phyloP scores from a whole-genome alignment of 2,329 filamentous ascomycete genomes.

The Diaporthe ampelina region DNA sequence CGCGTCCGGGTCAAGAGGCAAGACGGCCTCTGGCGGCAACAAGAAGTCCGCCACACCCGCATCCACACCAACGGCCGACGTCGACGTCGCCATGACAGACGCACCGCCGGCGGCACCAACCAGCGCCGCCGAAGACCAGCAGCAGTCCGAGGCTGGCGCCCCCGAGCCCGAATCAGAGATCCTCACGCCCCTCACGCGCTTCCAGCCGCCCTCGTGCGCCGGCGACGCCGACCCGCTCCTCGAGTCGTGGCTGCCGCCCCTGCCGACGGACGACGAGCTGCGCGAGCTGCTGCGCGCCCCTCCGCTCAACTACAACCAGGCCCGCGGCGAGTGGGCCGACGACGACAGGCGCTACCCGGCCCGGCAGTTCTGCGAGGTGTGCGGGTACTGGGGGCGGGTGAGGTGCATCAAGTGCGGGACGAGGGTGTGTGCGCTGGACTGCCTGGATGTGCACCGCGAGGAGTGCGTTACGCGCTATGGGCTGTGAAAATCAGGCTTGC shows the following conservation, averaged over 20 bases:
- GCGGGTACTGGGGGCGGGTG: slow-evolving; percentile 85
- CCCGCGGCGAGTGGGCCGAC: slow-evolving; percentile 61
- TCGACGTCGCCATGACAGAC: slow-evolving; percentile 59
- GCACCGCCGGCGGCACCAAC: slow-evolving; percentile 43
- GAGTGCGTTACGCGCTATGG: slow-evolving; percentile 78
- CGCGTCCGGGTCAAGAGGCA: slow-evolving; percentile 34
- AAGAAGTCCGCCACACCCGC: slow-evolving; percentile 35
- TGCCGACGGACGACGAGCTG: slow-evolving; percentile 73
- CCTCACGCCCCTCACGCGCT: slow-evolving; percentile 52
- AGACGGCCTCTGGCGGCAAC: slow-evolving; percentile 17
- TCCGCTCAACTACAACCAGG: slow-evolving; percentile 77
- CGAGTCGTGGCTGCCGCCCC: slow-evolving; percentile 67
- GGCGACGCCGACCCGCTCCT: slow-evolving; percentile 72
- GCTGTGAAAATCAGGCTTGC: slow-evolving; percentile 47
- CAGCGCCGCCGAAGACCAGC: slow-evolving; percentile 32
- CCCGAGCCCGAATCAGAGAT: slow-evolving; percentile 49
- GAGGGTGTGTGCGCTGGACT: slow-evolving; percentile 82
- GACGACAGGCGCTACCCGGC: slow-evolving; percentile 47
- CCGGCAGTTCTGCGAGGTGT: slow-evolving; percentile 79
- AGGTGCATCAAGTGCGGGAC: slow-evolving; percentile 84
- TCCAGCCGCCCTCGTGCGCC: slow-evolving; percentile 56
- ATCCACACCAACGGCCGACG: slow-evolving; percentile 33
- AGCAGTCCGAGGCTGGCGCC: slow-evolving; percentile 39
- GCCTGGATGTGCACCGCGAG: slow-evolving; percentile 79
- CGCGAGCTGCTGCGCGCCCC: slow-evolving; percentile 73